Conservation (phyloP, 805 yeast genomes). For the Pichia membranifaciens region DNA sequence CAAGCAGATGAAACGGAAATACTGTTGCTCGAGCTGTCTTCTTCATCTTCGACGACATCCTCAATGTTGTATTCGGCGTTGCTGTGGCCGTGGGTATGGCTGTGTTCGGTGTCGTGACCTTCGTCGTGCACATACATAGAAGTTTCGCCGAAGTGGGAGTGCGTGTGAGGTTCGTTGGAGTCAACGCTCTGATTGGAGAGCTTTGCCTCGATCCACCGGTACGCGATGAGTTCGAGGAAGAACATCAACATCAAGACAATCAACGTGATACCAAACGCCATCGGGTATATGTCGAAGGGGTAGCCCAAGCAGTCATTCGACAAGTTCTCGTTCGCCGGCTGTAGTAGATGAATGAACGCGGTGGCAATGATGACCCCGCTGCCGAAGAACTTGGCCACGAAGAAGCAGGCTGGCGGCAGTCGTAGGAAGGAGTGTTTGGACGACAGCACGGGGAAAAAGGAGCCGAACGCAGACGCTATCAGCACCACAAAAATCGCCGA, state of each 20-base stretch:
- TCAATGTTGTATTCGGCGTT: neutral
- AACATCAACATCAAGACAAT: constrained; percentile 48
- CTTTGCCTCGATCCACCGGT: constrained; percentile 37
- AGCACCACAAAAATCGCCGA: constrained; percentile 59
- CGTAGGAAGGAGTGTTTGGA: constrained; percentile 53
- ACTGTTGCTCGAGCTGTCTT: too few relatives aligned
- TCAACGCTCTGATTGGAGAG: constrained; percentile 20
- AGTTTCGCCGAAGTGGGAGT: constrained; percentile 52
- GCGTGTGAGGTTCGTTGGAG: constrained; percentile 34
- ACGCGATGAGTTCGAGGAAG: constrained; percentile 45
- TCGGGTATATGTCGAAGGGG: constrained; percentile 45
- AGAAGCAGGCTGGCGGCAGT: constrained; percentile 58
- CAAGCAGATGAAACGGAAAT: neutral
- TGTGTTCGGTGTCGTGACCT: neutral
- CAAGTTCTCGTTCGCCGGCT: constrained; percentile 61
- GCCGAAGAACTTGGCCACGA: constrained; percentile 69
- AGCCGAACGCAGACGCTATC: constrained; percentile 51
- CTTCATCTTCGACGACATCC: neutral
- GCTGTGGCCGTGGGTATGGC: neutral
- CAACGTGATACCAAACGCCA: constrained; percentile 49
- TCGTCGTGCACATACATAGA: constrained; percentile 15
- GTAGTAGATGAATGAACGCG: constrained; percentile 67
- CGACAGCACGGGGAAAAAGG: constrained; percentile 57
- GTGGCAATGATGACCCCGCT: constrained; percentile 82
- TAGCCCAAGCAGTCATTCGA: constrained; percentile 57